These are phyloP conservation scores for Zoysia matrella DNA, from an alignment of 202 grass and related monocot genomes.

Conservation along the genomic window DNA sequence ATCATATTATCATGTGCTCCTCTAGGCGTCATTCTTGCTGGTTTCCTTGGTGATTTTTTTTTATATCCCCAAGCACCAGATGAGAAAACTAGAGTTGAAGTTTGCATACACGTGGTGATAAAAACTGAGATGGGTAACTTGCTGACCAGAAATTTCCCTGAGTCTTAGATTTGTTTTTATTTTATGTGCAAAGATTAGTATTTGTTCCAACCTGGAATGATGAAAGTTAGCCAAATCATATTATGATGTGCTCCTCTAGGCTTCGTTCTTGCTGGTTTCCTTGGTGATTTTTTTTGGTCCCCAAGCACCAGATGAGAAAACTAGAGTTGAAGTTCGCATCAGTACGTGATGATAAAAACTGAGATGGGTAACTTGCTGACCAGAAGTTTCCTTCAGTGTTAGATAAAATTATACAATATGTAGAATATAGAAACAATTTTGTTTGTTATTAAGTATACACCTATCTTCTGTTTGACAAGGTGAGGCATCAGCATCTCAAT, in stretches of 20 bases:
- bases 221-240: slow-evolving; percentile 2
- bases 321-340: slow-evolving; percentile 62
- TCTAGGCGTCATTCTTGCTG: no score
- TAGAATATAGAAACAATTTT: not conserved
- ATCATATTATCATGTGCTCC: no score
- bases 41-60: no score
- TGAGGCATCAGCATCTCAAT: not conserved
- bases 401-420: not conserved
- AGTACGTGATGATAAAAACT: slow-evolving; percentile 58
- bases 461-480: slow-evolving; percentile 13
- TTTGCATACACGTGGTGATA: no score
- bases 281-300: slow-evolving; percentile 30
- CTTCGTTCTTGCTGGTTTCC: slow-evolving; percentile 33
- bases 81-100: no score
- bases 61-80: no score
- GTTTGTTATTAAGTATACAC: not conserved
- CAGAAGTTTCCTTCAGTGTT: slow-evolving; percentile 14
- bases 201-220: no score
- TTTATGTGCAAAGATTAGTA: no score
- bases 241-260: slow-evolving; percentile 65
- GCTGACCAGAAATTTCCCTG: no score
- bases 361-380: slow-evolving; percentile 31
- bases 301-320: slow-evolving; percentile 36
- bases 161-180: no score
- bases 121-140: no score